Evolutionary conservation across 2,329 filamentous ascomycete genomes (phyloP).

Genomic region (Aspergillus carbonarius): DNA sequence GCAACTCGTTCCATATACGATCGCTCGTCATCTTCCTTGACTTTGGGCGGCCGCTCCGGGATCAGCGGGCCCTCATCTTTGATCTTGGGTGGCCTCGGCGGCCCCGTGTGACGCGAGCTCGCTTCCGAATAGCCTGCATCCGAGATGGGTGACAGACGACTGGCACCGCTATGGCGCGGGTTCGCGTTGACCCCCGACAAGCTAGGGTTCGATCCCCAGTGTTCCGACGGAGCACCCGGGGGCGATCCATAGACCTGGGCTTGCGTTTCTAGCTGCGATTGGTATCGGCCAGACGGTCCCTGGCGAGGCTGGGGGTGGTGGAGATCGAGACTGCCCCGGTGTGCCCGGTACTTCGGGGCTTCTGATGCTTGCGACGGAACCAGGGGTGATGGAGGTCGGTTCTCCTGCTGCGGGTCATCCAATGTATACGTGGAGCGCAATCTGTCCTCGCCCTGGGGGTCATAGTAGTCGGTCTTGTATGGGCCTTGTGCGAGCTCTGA

Average conservation of each 20-base stretch:
- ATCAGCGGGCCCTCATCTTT: slow-evolving; percentile 60
- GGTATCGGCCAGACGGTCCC: slow-evolving; percentile 61
- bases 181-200: slow-evolving; percentile 35
- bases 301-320: slow-evolving; percentile 65
- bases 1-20: slow-evolving; percentile 44
- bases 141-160: slow-evolving; percentile 48
- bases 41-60: slow-evolving; percentile 50
- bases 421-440: slow-evolving; percentile 46
- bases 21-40: slow-evolving; percentile 35
- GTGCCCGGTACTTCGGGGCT: slow-evolving; percentile 64
- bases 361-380: slow-evolving; percentile 59
- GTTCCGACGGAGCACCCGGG: slow-evolving; percentile 36
- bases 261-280: slow-evolving; percentile 61
- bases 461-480: slow-evolving; percentile 47
- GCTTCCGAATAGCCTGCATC: slow-evolving; percentile 47
- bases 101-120: slow-evolving; percentile 40
- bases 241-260: slow-evolving; percentile 52
- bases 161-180: slow-evolving; percentile 38
- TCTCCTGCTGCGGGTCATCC: slow-evolving; percentile 41
- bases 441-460: slow-evolving; percentile 47
- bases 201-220: slow-evolving; percentile 47
- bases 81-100: slow-evolving; percentile 55
- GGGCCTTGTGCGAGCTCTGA: slow-evolving; percentile 71
- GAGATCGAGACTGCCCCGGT: slow-evolving; percentile 63
- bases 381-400: slow-evolving; percentile 59